These are phyloP conservation scores for Fusarium heterosporum DNA, from an alignment of 2,329 filamentous ascomycete genomes.

Conservation along the genomic window DNA sequence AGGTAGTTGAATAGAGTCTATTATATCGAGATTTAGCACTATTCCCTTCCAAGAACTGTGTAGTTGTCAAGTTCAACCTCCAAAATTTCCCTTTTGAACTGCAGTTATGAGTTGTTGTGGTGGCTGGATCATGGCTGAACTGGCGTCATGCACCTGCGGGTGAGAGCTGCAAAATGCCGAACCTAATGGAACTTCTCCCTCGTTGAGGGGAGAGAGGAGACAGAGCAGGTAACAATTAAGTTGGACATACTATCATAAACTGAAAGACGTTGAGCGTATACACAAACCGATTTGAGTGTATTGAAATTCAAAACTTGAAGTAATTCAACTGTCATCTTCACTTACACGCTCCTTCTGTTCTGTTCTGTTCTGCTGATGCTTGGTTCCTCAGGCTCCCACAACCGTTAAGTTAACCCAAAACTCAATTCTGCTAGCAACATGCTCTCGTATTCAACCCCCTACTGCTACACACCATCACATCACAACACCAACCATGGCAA, in stretches of 20 bases:
- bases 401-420: conserved; percentile 24
- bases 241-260: neutral
- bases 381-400: conserved; percentile 27
- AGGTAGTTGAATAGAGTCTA: conserved; percentile 5
- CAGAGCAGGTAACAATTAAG: neutral
- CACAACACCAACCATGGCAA: conserved; percentile 17
- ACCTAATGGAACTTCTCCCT: neutral
- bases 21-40: conserved; percentile 38
- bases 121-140: conserved; percentile 33
- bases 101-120: conserved; percentile 18
- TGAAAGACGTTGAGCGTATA: neutral
- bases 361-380: neutral
- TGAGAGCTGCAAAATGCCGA: conserved; percentile 16
- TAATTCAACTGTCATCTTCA: neutral
- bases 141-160: conserved; percentile 24
- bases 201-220: neutral
- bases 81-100: neutral
- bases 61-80: conserved; percentile 14
- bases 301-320: no score
- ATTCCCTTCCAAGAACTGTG: conserved; percentile 11
- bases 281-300: neutral
- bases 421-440: conserved; percentile 33
- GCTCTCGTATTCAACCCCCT: conserved; percentile 45
- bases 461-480: conserved; percentile 30
- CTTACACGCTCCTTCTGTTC: neutral